Conservation (phyloP, 352 stramenopile genomes). For the Blastocystis hominis region DNA sequence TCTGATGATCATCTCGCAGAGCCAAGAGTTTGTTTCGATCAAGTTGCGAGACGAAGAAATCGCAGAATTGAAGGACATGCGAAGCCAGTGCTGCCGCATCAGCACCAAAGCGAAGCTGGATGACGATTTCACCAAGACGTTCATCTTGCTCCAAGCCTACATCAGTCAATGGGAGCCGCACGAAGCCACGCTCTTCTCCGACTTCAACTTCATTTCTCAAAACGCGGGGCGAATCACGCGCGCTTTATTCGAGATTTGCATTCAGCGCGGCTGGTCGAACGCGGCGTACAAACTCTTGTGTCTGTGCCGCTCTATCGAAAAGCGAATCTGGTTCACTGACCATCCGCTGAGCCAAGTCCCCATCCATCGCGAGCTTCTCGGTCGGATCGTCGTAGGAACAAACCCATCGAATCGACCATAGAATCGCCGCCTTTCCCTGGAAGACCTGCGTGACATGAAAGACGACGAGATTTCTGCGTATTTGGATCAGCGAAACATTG, state of each 20-base stretch:
- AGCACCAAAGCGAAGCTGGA: conserved; percentile 78
- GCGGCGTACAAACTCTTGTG: conserved; percentile 75
- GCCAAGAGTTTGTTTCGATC: conserved; percentile 86
- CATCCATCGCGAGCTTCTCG: conserved; percentile 62
- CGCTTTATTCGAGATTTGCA: conserved; percentile 94
- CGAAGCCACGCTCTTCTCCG: conserved; percentile 91
- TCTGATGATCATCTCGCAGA: conserved; percentile 61
- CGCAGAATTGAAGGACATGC: conserved; percentile 81
- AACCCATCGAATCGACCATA: conserved; percentile 74
- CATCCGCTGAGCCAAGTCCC: conserved; percentile 83
- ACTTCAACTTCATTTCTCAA: conserved; percentile 97
- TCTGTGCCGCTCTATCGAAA: conserved; percentile 90
- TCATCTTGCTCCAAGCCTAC: conserved; percentile 86
- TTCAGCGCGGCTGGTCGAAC: conserved; percentile 75
- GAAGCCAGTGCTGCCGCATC: conserved; percentile 75
- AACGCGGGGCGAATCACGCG: conserved; percentile 90
- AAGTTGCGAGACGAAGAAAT: conserved; percentile 87
- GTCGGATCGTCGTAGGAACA: conserved; percentile 72
- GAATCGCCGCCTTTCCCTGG: conserved; percentile 64
- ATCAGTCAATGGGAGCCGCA: conserved; percentile 75
- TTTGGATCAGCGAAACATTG: conserved; percentile 60
- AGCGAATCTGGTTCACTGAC: conserved; percentile 91
- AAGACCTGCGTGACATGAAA: conserved; percentile 60
- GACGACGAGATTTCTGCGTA: conserved; percentile 63
- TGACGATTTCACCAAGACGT: conserved; percentile 85